Conservation (phyloP, 2,329 filamentous ascomycete species). For the Claviceps maximensis region DNA sequence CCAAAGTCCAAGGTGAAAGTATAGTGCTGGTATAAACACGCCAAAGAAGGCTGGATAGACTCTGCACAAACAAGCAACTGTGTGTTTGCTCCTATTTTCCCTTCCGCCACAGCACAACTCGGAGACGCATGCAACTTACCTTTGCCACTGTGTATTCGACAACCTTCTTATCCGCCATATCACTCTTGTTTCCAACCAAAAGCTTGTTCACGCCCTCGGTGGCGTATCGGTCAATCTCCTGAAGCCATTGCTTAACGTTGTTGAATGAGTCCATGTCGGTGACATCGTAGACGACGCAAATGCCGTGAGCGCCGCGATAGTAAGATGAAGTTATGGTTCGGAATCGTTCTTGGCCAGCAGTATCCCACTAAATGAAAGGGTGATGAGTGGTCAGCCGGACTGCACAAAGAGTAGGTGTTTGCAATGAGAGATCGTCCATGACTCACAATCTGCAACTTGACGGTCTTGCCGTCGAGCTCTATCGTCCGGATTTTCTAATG, state of each 20-base stretch:
- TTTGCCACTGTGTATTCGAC: constrained; percentile 99
- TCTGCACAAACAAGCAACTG: no score
- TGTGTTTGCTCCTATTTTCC: background rate
- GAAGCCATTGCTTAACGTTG: constrained; percentile 99
- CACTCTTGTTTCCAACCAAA: constrained; percentile 98
- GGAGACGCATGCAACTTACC: constrained; percentile 41
- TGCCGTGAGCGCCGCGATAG: constrained; percentile 97
- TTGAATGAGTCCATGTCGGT: constrained; percentile 99
- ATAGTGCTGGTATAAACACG: background rate
- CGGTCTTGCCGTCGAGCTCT: constrained; percentile 98
- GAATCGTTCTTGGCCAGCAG: constrained; percentile 97
- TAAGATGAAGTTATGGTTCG: constrained; percentile 99
- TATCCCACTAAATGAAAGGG: constrained; percentile 67
- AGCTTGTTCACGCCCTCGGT: constrained; percentile 99
- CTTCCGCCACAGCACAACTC: background rate
- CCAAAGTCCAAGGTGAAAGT: background rate
- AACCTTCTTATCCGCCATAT: constrained; percentile 99
- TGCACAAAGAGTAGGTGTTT: background rate
- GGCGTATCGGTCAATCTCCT: constrained; percentile 98
- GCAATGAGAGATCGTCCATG: background rate
- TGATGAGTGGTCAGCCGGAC: background rate
- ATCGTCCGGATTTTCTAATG: constrained; percentile 96
- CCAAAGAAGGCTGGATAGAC: background rate
- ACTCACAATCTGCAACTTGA: constrained; percentile 97
- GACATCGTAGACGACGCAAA: constrained; percentile 99